phyloP scores from a whole-genome alignment of 108 stramenopile genomes.

The Asterionellopsis glacialis region DNA sequence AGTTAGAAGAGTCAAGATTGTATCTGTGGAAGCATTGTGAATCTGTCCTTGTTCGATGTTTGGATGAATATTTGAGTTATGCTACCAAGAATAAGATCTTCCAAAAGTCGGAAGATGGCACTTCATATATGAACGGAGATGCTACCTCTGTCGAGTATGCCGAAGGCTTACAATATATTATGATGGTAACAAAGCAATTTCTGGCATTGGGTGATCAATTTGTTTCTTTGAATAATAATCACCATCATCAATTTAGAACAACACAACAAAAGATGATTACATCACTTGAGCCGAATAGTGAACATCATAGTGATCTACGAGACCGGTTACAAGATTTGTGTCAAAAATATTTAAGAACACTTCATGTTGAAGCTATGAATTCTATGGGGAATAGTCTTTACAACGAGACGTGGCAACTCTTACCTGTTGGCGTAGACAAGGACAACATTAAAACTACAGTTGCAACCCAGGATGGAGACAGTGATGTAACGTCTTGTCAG shows the following conservation, averaged over 20 bases:
- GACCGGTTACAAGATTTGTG: constrained; percentile 29
- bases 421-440: too few relatives aligned
- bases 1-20: not conserved
- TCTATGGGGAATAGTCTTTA: constrained; percentile 46
- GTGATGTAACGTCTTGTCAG: too few relatives aligned
- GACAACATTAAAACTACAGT: too few relatives aligned
- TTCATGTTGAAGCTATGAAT: constrained; percentile 80
- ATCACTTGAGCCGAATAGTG: not conserved
- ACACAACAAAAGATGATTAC: constrained; percentile 1
- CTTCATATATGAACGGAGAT: constrained; percentile 6
- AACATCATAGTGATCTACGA: constrained; percentile 4
- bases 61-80: constrained; percentile 37
- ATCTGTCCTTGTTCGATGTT: constrained; percentile 29
- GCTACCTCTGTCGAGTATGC: constrained; percentile 29
- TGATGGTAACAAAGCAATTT: constrained; percentile 23
- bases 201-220: constrained; percentile 15
- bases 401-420: constrained; percentile 59
- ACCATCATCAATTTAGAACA: not conserved
- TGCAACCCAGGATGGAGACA: too few relatives aligned
- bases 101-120: not conserved
- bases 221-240: constrained; percentile 1
- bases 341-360: constrained; percentile 44
- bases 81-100: constrained; percentile 26
- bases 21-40: constrained; percentile 14
- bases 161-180: constrained; percentile 30